phyloP scores from a whole-genome alignment of 306 rosid genomes.

The Dryas octopetala region DNA sequence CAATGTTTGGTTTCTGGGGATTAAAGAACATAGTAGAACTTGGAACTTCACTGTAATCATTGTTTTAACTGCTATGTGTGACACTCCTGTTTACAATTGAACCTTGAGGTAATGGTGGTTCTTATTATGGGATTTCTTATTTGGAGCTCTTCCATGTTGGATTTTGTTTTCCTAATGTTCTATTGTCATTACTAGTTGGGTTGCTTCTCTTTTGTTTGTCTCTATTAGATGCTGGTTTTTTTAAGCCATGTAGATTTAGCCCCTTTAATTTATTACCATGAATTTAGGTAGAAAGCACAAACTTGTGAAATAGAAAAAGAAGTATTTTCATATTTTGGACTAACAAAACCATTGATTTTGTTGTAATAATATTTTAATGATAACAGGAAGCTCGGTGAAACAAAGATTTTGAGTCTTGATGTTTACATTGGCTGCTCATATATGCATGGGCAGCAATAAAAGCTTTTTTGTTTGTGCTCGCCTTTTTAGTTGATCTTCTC shows the following conservation, averaged over 20 bases:
- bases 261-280: background rate
- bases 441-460: background rate
- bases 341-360: background rate
- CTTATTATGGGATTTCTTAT: background rate
- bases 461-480: background rate
- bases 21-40: background rate
- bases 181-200: background rate
- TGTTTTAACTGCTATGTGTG: background rate
- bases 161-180: background rate
- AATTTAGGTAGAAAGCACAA: background rate
- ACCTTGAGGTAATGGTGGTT: background rate
- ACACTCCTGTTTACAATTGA: background rate
- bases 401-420: background rate
- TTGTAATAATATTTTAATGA: background rate
- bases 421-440: background rate
- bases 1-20: constrained; percentile 4
- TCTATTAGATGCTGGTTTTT: background rate
- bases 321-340: background rate
- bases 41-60: background rate
- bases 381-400: background rate
- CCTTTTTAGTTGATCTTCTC: background rate
- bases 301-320: background rate
- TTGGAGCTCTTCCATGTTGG: background rate
- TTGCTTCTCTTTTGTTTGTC: background rate
- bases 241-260: background rate